Base-by-base conservation (phyloP, 2,329 filamentous ascomycete genomes). In the Talaromyces atroroseus region DNA sequence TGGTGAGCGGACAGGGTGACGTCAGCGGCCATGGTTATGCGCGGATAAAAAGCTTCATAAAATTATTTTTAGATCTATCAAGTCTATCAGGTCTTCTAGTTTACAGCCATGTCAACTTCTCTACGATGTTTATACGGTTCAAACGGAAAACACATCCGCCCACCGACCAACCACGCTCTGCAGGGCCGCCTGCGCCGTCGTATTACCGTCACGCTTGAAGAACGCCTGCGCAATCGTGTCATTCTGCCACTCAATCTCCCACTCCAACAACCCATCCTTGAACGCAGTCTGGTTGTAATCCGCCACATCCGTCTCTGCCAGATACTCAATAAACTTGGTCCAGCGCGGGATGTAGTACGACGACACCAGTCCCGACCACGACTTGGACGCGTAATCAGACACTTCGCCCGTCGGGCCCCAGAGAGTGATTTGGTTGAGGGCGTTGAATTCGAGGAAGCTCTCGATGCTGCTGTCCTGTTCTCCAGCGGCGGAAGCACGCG, bases 341-440 rank as follows among this genome's bases (percentile, higher is more conserved):
- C 78, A 81, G 10, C 79, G 65, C 14, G 71, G 71, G 10, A 71
- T 49, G 61, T 81, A 80, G 63, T 80, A 82, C 1, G 65, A 65
- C 1, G 65, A 66, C 3, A 80, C 72, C 0, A 82, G 65, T 1
- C 78, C 78, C 8, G 68, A 70, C 78, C 78, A 81, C 21, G 68
- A 66, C 65, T 79, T 80, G 4, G 72, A 74, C 3, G 78, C 77
- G 58, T 81, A 81, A 63, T 81, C 79, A 36, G 64, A 71, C 42
- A 81, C 77, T 61, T 80, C 66, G 14, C 76, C 76, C 1, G 61
- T 63, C 0, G 77, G 77, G 0, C 77, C 78, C 78, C 78, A 81
- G 11, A 78, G 68, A 5, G 79, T 80, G 56, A 81, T 67, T 58
- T 80, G 78, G 49, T 80, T 80, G 12, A 75, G 68, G 6, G 78